Percentiles rank a stretch among this genome's conserved stretches.
phyloP scores from a whole-genome alignment of 495 filamentous ascomycete species.

The Glonium stellatum region DNA sequence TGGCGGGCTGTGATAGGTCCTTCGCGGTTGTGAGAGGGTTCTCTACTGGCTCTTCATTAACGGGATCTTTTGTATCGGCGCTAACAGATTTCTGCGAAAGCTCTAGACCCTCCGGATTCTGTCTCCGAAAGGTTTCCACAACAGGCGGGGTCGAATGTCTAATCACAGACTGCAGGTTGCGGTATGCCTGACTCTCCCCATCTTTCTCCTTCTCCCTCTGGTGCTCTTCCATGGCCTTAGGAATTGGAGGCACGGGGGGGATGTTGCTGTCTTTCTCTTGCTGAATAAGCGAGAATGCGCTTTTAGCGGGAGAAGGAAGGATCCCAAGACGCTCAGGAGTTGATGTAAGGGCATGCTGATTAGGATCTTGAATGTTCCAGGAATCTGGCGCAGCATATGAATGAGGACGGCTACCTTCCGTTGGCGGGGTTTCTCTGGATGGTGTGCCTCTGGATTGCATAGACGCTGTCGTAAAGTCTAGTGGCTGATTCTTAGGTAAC shows the following conservation, averaged over 20 bases:
- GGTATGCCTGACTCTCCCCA: constrained; percentile 7
- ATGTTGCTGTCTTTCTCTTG: constrained; percentile 17
- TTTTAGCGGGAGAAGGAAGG: constrained; percentile 26
- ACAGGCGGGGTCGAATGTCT: constrained; percentile 17
- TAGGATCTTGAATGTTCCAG: constrained; percentile 15
- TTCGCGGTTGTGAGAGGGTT: too few relatives aligned
- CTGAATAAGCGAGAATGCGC: constrained; percentile 17
- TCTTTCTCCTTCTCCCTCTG: constrained; percentile 4
- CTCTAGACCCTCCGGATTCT: constrained; percentile 1
- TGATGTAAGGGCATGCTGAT: constrained; percentile 14
- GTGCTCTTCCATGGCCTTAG: constrained; percentile 9
- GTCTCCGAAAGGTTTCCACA: background rate
- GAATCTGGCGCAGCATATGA: constrained; percentile 25
- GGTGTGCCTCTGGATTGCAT: constrained; percentile 15
- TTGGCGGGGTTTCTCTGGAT: constrained; percentile 18
- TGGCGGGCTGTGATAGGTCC: too few relatives aligned
- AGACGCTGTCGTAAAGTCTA: constrained; percentile 12
- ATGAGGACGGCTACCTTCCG: constrained; percentile 15
- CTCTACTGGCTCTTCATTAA: too few relatives aligned
- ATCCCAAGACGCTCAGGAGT: constrained; percentile 26
- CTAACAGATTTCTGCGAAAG: background rate
- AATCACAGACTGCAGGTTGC: constrained; percentile 21
- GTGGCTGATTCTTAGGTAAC: constrained; percentile 13
- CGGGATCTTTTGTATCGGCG: too few relatives aligned
- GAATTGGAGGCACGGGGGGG: constrained; percentile 24